Base-by-base conservation (phyloP, 306 rosid genomes). In the Prunus campanulata region DNA sequence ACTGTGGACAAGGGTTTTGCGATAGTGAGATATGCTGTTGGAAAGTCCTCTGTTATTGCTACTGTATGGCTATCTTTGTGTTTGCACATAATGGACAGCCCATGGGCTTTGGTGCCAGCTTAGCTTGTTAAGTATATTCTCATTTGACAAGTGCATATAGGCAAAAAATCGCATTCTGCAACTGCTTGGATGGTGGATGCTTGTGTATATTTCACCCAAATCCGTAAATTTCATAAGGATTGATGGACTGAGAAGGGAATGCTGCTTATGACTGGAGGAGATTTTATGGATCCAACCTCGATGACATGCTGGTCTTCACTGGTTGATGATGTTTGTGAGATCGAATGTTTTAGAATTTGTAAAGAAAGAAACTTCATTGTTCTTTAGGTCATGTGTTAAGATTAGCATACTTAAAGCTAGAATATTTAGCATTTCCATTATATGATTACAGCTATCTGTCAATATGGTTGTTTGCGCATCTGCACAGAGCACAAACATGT, bases 1-100 rank as follows among this genome's bases (percentile, higher is more conserved):
- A 83, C 88, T 24, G 54, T 81, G 49, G 97, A 86, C 71, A 80
- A 65, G 66, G 88, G 91, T 3, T 35, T 66, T 51, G 78, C 77
- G 47, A 69, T 91, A 73, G 74, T 89, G 82, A 86, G 92, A 84
- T 89, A 80, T 73, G 89, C 78, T 12, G 83, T 88, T 8, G 85
- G 74, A 0, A 92, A 89, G 74, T 88, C 88, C 68, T 77, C 91
- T 46, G 85, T 89, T 51, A 68, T 88, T 30, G 82, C 81, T 30
- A 80, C 88, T 2, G 78, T 86, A 49, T 92, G 96, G 76, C 79
- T 95, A 49, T 83, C 92, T 3, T 51, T 89, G 80, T 92, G 88
- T 72, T 77, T 89, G 32, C 92, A 89, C 61, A 11, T 90, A 22
- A 80, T 79, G 24, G 93, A 84, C 71, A 84, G 88, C 49, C 71